phyloP scores from a whole-genome alignment of 1,284 basidiomycete genomes.

The Apiotrichum laibachii region DNA sequence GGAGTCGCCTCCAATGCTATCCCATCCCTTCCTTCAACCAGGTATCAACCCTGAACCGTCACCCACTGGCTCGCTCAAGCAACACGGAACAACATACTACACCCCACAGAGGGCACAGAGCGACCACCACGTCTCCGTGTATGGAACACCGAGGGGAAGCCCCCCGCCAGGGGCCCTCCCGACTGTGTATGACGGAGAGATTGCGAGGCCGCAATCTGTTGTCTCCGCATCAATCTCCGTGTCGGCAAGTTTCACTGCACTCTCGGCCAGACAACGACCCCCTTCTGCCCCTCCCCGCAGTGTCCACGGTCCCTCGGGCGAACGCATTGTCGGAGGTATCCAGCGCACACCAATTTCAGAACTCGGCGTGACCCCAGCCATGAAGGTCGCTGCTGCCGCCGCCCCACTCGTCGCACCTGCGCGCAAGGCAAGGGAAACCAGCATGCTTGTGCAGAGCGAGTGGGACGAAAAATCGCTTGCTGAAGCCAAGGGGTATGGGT shows the following conservation, averaged over 20 bases:
- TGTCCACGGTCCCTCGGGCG: neutral
- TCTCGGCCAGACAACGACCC: neutral
- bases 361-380: neutral
- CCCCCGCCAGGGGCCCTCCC: neutral
- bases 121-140: neutral
- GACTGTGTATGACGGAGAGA: neutral
- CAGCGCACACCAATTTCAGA: neutral
- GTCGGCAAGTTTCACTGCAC: neutral
- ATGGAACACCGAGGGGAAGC: neutral
- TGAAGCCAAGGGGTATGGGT: conserved; percentile 43
- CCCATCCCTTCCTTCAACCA: conserved; percentile 1
- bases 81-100: neutral
- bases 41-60: conserved; percentile 1
- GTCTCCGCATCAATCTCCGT: neutral
- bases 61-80: neutral
- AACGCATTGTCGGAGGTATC: neutral
- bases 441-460: conserved; percentile 3
- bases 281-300: conserved; percentile 8
- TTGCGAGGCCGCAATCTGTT: neutral
- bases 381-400: neutral
- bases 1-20: neutral
- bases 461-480: conserved; percentile 36
- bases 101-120: neutral
- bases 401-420: neutral
- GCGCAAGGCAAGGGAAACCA: neutral